Evolutionary conservation across 2,329 filamentous ascomycete genomes (phyloP).

Genomic region (Fusarium succisae): DNA sequence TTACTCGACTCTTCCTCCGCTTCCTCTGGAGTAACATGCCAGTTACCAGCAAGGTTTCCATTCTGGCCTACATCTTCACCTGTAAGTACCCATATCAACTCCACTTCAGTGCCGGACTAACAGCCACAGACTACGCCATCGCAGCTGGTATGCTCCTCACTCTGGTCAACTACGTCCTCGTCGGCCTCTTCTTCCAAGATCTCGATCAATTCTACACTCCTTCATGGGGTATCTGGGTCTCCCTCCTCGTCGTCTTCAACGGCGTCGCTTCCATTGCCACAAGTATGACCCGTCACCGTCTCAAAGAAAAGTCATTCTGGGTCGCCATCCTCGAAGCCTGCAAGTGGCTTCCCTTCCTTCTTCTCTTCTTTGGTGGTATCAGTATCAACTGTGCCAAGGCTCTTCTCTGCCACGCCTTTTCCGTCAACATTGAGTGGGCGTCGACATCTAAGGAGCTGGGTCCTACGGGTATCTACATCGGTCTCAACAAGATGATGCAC

Average conservation of each 20-base stretch:
- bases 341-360: constrained; percentile 43
- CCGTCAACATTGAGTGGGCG: constrained; percentile 44
- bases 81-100: constrained; percentile 43
- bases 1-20: constrained; percentile 63
- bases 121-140: constrained; percentile 66
- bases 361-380: constrained; percentile 45
- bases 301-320: constrained; percentile 43
- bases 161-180: constrained; percentile 74
- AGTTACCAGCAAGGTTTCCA: constrained; percentile 73
- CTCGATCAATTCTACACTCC: constrained; percentile 75
- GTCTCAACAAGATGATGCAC: constrained; percentile 52
- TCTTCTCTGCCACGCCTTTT: constrained; percentile 41
- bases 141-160: constrained; percentile 73
- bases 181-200: constrained; percentile 75
- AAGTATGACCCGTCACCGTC: constrained; percentile 41
- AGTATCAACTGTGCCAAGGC: constrained; percentile 44
- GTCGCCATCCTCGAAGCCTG: constrained; percentile 36
- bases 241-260: constrained; percentile 44
- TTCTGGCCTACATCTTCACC: constrained; percentile 74
- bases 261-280: constrained; percentile 36
- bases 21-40: constrained; percentile 56
- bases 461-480: constrained; percentile 45
- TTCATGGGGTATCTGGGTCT: constrained; percentile 70
- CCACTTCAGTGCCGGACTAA: neutral
- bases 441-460: constrained; percentile 44